Base-by-base conservation (phyloP, 331 rosid genomes). In the Malus hybrid region DNA sequence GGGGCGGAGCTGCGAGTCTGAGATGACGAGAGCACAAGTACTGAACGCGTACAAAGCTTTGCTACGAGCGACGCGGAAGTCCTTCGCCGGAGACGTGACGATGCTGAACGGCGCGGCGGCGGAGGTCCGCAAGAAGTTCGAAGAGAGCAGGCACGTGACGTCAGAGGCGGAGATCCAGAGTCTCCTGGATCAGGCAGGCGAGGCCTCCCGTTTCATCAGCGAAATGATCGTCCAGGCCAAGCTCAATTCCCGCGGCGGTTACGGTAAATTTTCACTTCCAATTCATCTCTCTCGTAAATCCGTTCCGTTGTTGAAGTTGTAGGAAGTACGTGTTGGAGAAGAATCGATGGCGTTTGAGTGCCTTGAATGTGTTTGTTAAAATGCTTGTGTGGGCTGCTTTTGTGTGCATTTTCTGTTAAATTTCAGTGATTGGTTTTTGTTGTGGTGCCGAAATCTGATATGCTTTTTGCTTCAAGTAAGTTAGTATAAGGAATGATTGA, bases 191-290 rank as follows among this genome's bases (percentile, higher is more conserved):
- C 91, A 91, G 61, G 97, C 98, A 6, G 74, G 69, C 15, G 97
- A 93, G 81, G 96, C 96, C 70, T 83, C 93, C 32, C 87, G 81
- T 70, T 94, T 91, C 88, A 81, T 94, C 75, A 72, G 92, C 85
- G 78, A 79, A 83, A 92, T 90, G 96, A 77, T 94, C 79, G 89
- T 94, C 76, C 97, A 94, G 80, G 99, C 97, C 57, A 88, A 85
- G 60, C 95, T 88, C 65, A 92, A 86, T 73, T 32, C 93, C 13
- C 62, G 78, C 11, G 93, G 98, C n/a, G 88, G 84, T 71, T 94
- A 88, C 67, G 88, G 95, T 90, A 75, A 75, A 10, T 16, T 60
- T 26, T 9, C 48, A 5, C 19, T 60, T 26, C 26, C 72, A 61
- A 13, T 15, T 2, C 5, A 14, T 28, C 19, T 65, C 53, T 46